Base-by-base conservation (phyloP, 2,329 filamentous ascomycete genomes). In the Neocucurbitaria cava region DNA sequence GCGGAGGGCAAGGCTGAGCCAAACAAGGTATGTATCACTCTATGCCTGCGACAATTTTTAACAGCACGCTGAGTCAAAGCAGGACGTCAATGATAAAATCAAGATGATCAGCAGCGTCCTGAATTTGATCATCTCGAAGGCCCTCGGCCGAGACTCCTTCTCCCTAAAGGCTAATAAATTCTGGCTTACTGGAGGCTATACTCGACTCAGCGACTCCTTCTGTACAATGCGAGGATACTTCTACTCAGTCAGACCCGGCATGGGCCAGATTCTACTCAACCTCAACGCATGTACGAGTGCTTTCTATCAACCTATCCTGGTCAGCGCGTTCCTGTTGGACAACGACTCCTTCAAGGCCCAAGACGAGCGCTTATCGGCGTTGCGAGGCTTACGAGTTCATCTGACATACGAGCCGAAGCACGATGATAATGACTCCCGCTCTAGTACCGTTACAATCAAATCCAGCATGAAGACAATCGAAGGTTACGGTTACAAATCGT, bases 171-270 rank as follows among this genome's bases (percentile, higher is more conserved):
- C 49, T 2, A 59, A 56, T 41, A 56, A 59, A 8, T 54, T 54
- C 47, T 56, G 52, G 24, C 24, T 58, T 18, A 49, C 46, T 26
- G 38, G 45, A 24, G 48, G 56, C 9, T 46, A 50, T 26, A 47
- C n/a, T 3, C 11, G 15, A 26, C 38, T 45, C 3, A 24, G 42
- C 18, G 10, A 10, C 1, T 59, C 56, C 5, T 40, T 54, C 11
- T 56, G 51, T 15, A 30, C 49, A 3, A 52, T 62, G 13, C 54
- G 59, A 10, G 59, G 59, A 11, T 62, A 62, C 33, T 60, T 47
- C 24, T 60, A 60, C 36, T 45, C 49, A 3, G 43, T 60, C 17
- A 55, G 41, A 20, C 57, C 56, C 1, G 52, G 46, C 3, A 56
- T 55, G 47, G 46, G 52, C 5, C 41, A 54, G 17, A 42, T 62